A percentile compares a stretch with the other conserved stretches of the same genome.
phyloP scores from a whole-genome alignment of 1,139 yeast species.

The Meyerozyma guilliermondii region DNA sequence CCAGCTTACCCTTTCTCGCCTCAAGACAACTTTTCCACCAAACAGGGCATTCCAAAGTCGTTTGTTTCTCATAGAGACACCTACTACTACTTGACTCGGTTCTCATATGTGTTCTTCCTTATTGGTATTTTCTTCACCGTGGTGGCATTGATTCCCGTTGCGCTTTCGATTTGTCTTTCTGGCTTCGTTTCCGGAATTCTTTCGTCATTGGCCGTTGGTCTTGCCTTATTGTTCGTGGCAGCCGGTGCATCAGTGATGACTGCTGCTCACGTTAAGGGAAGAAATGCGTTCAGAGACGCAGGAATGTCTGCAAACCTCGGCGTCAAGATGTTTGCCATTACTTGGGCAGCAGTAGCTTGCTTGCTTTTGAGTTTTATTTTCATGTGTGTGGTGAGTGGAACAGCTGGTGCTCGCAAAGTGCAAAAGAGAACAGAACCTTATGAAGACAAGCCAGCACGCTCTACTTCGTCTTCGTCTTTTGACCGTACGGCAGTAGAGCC shows the following conservation, averaged over 20 bases:
- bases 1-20: constrained; percentile 73
- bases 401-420: not conserved
- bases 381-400: not conserved
- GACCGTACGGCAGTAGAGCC: not conserved
- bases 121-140: constrained; percentile 55
- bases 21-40: constrained; percentile 45
- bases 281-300: constrained; percentile 45
- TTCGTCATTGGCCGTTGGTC: constrained; percentile 14
- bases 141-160: constrained; percentile 38
- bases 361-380: constrained; percentile 21
- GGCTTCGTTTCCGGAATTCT: constrained; percentile 24
- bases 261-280: constrained; percentile 61
- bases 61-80: constrained; percentile 42
- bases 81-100: constrained; percentile 60
- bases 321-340: constrained; percentile 52
- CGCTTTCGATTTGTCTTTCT: constrained; percentile 20
- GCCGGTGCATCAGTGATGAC: constrained; percentile 62
- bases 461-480: not conserved
- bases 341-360: constrained; percentile 58
- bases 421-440: not conserved
- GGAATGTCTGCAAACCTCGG: constrained; percentile 51
- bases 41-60: constrained; percentile 39
- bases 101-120: constrained; percentile 64
- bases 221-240: constrained; percentile 49
- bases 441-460: not conserved